phyloP scores from a whole-genome alignment of 768 basidiomycete species.

The Phlegmacium glaucopus region DNA sequence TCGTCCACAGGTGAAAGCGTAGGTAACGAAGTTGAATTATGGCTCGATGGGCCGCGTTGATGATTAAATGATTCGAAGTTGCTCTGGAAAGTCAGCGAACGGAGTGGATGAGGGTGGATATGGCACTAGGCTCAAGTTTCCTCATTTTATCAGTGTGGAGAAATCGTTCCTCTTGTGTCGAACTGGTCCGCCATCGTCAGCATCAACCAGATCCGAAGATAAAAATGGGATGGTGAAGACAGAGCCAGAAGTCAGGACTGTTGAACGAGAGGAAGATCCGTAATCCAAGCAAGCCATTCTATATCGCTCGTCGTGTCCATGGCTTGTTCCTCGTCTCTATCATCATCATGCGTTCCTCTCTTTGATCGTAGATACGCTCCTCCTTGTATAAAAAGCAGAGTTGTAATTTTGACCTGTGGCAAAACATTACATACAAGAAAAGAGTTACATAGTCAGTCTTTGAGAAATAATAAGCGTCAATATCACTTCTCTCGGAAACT shows the following conservation, averaged over 20 bases:
- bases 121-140: slow-evolving; percentile 13
- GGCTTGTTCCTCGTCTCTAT: slow-evolving; percentile 8
- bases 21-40: too few relatives aligned
- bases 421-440: too few relatives aligned
- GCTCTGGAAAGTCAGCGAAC: background rate
- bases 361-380: too few relatives aligned
- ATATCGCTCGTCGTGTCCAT: slow-evolving; percentile 35
- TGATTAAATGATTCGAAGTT: too few relatives aligned
- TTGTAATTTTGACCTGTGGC: too few relatives aligned
- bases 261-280: slow-evolving; percentile 40
- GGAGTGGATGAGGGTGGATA: slow-evolving; percentile 1
- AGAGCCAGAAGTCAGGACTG: slow-evolving; percentile 13
- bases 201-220: background rate
- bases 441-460: too few relatives aligned
- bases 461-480: too few relatives aligned
- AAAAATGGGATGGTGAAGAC: slow-evolving; percentile 9
- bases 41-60: too few relatives aligned
- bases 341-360: too few relatives aligned
- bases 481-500: background rate
- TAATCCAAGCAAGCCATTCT: slow-evolving; percentile 69
- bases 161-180: slow-evolving; percentile 13
- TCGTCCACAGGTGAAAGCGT: too few relatives aligned
- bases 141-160: slow-evolving; percentile 7
- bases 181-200: background rate
- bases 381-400: too few relatives aligned